Conservation (phyloP, 140 eudicot species). For the Stevia rebaudiana region DNA sequence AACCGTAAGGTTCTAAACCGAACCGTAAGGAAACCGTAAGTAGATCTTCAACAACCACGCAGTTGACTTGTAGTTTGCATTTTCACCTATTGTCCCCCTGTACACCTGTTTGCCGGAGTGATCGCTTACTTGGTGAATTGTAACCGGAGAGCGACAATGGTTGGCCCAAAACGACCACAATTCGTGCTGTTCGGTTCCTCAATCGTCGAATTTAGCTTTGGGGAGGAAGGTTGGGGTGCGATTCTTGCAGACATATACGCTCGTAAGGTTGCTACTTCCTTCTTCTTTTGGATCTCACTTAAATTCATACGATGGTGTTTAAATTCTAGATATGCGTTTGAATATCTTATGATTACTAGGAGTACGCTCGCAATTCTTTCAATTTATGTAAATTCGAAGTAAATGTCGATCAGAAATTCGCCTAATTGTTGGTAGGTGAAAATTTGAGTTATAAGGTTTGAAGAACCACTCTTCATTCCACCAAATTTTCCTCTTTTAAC, state of each 20-base stretch:
- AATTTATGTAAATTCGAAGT: background rate
- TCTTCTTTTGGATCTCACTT: background rate
- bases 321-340: background rate
- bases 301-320: too few species aligned
- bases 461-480: background rate
- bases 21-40: too few species aligned
- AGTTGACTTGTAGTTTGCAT: background rate
- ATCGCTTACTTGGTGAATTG: background rate
- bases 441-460: background rate
- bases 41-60: too few species aligned
- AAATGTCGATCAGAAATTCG: background rate
- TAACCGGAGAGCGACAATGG: conserved; percentile 34
- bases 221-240: conserved; percentile 71
- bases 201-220: conserved; percentile 51
- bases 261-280: conserved; percentile 48
- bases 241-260: conserved; percentile 60
- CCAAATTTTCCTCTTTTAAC: too few species aligned
- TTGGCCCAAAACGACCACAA: conserved; percentile 60
- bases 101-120: background rate
- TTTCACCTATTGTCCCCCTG: background rate
- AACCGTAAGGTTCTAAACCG: too few species aligned
- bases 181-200: conserved; percentile 94
- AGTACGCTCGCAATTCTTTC: background rate
- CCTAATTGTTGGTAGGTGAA: background rate
- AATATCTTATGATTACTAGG: background rate